phyloP scores from a whole-genome alignment of 2,329 filamentous ascomycete genomes.

The Fusarium luffae region DNA sequence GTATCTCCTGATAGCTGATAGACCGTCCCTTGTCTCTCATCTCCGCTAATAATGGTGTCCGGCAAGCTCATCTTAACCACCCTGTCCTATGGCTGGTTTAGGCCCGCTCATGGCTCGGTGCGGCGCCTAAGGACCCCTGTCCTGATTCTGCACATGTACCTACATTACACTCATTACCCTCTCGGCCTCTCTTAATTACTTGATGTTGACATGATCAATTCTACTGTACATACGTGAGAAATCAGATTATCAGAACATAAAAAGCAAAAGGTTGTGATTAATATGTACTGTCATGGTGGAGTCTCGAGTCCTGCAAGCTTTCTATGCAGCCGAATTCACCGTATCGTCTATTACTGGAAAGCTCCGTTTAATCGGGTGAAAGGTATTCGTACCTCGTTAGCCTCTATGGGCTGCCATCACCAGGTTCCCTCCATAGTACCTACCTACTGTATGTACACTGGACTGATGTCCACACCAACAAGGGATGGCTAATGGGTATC shows the following conservation, averaged over 20 bases:
- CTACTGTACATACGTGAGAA: constrained; percentile 1
- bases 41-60: constrained; percentile 48
- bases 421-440: background rate
- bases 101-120: constrained; percentile 39
- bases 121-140: constrained; percentile 43
- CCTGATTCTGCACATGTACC: constrained; percentile 18
- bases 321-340: background rate
- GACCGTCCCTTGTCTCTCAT: constrained; percentile 42
- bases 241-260: constrained; percentile 20
- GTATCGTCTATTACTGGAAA: background rate
- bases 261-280: constrained; percentile 1
- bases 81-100: constrained; percentile 36
- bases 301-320: background rate
- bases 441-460: background rate
- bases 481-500: constrained; percentile 26
- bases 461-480: constrained; percentile 24
- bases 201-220: constrained; percentile 12
- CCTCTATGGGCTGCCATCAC: background rate
- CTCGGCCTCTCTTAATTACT: background rate
- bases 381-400: background rate
- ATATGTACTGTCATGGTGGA: background rate
- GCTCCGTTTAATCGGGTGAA: background rate
- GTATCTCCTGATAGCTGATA: constrained; percentile 31
- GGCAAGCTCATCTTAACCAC: constrained; percentile 48
- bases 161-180: constrained; percentile 19